Base-by-base conservation (phyloP, 257 asterid genomes). In the Ophiorrhiza pumila region DNA sequence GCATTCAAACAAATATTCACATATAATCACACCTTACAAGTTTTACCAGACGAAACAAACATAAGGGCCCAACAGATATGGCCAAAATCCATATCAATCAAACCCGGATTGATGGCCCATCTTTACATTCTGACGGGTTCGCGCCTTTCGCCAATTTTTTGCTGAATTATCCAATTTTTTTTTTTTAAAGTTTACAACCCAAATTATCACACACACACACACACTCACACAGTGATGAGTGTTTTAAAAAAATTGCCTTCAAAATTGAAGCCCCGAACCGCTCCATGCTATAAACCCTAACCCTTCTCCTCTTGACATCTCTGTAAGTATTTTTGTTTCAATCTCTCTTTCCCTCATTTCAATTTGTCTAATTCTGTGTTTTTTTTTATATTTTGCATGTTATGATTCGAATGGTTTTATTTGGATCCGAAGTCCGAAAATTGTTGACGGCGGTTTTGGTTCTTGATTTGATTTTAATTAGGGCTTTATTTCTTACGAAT, bases 101-200 rank as follows among this genome's bases (percentile, higher is more conserved):
- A 53, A 65, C 57, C 78, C 78, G 59, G 27, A 29, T 8, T 57
- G 55, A 29, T 8, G 66, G 55, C 65, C 78, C 72, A 74, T 11
- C n/a, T 11, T 18, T 25, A 18, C 55, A 53, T 41, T 49, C 34
- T 69, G 37, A 74, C 88, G 86, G 86, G 87, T 83, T 80, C 80
- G 83, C 80, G 85, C 84, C 83, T 72, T 80, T 63, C 53, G 74
- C 83, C 74, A 62, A 42, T 69, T 70, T 69, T 70, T 68, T 56
- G 76, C 75, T 74, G 61, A 12, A 22, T 10, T 79, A 27, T 69
- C 78, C 66, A 64, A 56, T 45, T 64, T 35, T 77, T 62, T 35
- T 50, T n/a, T n/a, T n/a, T n/a, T n/a, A n/a, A 37, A 53, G 10
- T 46, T 31, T n/a, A 58, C 76, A 42, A 29, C n/a, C 31, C 31